A percentile compares a stretch with the other conserved stretches of the same genome.
Conservation (phyloP, 495 filamentous ascomycete genomes). For the Lasiosphaeriaceae sp. region DNA sequence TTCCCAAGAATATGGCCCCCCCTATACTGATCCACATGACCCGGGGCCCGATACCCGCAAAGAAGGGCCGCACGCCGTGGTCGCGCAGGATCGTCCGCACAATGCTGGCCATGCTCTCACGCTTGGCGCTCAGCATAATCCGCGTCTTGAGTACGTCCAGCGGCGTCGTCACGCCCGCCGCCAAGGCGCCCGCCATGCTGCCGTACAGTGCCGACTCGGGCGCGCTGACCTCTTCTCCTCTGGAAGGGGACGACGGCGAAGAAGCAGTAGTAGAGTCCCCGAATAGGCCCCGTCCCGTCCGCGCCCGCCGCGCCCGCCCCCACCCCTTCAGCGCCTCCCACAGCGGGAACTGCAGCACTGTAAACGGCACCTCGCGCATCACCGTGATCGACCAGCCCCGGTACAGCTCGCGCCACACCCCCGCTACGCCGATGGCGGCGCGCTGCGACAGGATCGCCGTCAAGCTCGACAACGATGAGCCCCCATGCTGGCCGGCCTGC, state of each 20-base stretch:
- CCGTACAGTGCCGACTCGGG: slow-evolving; percentile 84
- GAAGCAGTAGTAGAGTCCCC: no score
- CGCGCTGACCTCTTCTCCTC: slow-evolving; percentile 57
- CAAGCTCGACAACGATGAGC: slow-evolving; percentile 58
- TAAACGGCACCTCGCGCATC: slow-evolving; percentile 94
- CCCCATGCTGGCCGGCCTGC: slow-evolving; percentile 70
- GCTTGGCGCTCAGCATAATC: slow-evolving; percentile 77
- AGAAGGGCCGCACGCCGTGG: slow-evolving; percentile 73
- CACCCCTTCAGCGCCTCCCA: slow-evolving; percentile 86
- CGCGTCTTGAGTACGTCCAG: slow-evolving; percentile 95
- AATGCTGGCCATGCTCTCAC: slow-evolving; percentile 54
- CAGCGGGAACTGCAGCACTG: slow-evolving; percentile 91
- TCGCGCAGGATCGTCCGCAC: slow-evolving; percentile 64
- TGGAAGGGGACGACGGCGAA: background rate
- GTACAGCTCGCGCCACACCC: slow-evolving; percentile 80
- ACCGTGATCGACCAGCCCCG: slow-evolving; percentile 88
- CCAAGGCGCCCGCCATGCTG: slow-evolving; percentile 75
- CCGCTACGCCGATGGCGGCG: slow-evolving; percentile 39
- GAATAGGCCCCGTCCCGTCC: slow-evolving; percentile 48
- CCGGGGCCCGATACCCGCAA: slow-evolving; percentile 81
- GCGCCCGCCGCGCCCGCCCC: slow-evolving; percentile 34
- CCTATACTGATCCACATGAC: slow-evolving; percentile 93
- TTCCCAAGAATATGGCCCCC: slow-evolving; percentile 91
- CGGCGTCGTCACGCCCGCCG: slow-evolving; percentile 87
- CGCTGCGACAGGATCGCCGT: slow-evolving; percentile 60